phyloP scores from a whole-genome alignment of 2,329 filamentous ascomycete genomes.

The Coniochaeta sp. region DNA sequence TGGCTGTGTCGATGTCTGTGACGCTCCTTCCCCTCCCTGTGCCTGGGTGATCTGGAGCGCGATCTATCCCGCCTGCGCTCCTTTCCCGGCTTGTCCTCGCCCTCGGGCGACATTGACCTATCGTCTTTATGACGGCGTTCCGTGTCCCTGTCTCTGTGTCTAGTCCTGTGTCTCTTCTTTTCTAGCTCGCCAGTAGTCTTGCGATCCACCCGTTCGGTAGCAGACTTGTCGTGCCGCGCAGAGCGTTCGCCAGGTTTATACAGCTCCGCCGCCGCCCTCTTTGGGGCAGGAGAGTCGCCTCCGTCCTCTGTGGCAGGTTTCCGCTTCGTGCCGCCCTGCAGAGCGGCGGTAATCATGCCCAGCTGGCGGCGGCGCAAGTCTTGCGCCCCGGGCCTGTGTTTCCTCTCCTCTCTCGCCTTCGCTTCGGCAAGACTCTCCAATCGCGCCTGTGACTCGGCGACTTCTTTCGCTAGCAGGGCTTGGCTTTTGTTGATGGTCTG shows the following conservation, averaged over 20 bases:
- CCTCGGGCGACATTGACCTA: conserved; percentile 3
- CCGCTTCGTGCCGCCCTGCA: conserved; percentile 31
- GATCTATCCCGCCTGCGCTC: background rate
- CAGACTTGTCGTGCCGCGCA: too few relatives aligned
- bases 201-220: background rate
- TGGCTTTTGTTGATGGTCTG: conserved; percentile 64
- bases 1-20: conserved; percentile 3
- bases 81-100: conserved; percentile 3
- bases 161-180: conserved; percentile 4
- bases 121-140: too few relatives aligned
- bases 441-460: conserved; percentile 67
- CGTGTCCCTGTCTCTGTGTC: conserved; percentile 2
- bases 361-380: conserved; percentile 53
- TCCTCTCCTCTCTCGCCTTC: conserved; percentile 35
- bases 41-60: background rate
- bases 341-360: conserved; percentile 52
- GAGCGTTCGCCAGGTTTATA: too few relatives aligned
- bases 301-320: conserved; percentile 1
- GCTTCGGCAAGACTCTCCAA: conserved; percentile 53
- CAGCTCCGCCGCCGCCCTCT: too few relatives aligned
- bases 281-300: background rate
- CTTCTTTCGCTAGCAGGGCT: conserved; percentile 82
- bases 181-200: background rate
- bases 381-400: conserved; percentile 35
- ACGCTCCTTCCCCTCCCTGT: conserved; percentile 3